Evolutionary conservation across 305 asterid species (phyloP).

Genomic region (Lippia alba): DNA sequence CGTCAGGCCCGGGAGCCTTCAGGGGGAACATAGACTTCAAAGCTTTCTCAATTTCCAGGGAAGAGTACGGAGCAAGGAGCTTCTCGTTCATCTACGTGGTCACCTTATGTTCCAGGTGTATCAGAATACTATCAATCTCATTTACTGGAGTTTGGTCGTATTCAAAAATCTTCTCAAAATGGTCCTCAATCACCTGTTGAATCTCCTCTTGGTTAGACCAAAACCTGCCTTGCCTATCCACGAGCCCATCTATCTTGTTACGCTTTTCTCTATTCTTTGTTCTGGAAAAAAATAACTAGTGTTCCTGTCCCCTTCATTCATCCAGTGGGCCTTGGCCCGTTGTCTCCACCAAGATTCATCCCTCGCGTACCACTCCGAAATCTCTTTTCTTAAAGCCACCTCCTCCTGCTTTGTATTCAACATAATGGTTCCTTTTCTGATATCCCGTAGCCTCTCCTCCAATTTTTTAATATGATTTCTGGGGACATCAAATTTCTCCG

Average conservation of each 20-base stretch:
- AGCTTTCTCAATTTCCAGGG: neutral
- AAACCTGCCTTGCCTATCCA: too few relatives aligned
- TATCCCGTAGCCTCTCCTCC: neutral
- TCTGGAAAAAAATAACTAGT: neutral
- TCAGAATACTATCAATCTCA: too few relatives aligned
- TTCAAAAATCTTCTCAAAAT: too few relatives aligned
- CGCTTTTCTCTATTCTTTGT: too few relatives aligned
- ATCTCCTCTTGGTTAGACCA: too few relatives aligned
- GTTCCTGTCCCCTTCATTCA: neutral
- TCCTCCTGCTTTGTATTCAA: neutral
- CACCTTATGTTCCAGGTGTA: too few relatives aligned
- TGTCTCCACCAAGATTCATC: neutral
- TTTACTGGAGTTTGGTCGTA: too few relatives aligned
- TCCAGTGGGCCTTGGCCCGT: neutral
- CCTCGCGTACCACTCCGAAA: neutral
- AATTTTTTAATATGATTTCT: neutral
- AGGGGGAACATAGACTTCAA: neutral
- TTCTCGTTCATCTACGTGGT: too few relatives aligned
- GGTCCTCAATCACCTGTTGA: too few relatives aligned
- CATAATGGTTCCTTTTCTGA: neutral
- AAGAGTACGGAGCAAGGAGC: too few relatives aligned
- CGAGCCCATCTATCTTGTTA: too few relatives aligned
- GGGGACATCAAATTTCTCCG: neutral
- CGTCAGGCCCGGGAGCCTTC: neutral
- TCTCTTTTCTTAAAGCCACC: neutral